Evolutionary conservation across 352 stramenopile genomes (phyloP).

Genomic region (Globisporangium radiosum): DNA sequence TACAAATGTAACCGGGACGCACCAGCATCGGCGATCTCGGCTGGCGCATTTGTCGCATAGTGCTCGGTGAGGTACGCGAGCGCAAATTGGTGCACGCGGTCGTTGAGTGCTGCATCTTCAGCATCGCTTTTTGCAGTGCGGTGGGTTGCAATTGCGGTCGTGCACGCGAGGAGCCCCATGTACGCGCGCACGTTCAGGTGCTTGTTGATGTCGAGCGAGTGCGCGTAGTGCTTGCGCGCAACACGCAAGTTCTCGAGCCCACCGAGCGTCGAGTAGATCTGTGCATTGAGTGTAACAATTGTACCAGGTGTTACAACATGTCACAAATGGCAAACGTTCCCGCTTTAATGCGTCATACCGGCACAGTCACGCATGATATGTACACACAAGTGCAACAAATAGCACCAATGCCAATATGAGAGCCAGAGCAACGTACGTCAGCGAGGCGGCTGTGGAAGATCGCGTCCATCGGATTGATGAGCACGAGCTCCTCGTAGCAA

Average conservation of each 20-base stretch:
- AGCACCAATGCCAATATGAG: no score
- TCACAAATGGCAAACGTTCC: background rate
- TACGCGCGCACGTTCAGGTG: conserved; percentile 46
- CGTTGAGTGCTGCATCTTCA: conserved; percentile 51
- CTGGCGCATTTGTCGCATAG: conserved; percentile 28
- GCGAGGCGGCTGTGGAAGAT: conserved; percentile 56
- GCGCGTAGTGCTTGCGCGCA: conserved; percentile 66
- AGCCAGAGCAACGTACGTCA: conserved; percentile 26
- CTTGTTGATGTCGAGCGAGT: conserved; percentile 65
- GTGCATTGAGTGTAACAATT: background rate
- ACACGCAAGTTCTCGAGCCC: conserved; percentile 47
- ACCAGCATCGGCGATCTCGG: conserved; percentile 41
- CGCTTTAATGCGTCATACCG: no score
- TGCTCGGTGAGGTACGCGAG: conserved; percentile 31
- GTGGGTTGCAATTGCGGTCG: conserved; percentile 40
- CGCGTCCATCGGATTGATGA: conserved; percentile 62
- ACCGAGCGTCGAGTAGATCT: conserved; percentile 63
- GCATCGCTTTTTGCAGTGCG: conserved; percentile 35
- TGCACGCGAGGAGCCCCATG: conserved; percentile 45
- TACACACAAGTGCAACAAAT: no score
- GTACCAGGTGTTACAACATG: no score
- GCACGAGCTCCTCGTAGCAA: conserved; percentile 69
- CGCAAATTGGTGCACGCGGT: conserved; percentile 46
- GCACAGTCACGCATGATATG: no score
- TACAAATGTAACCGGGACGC: conserved; percentile 1